Conservation (phyloP, 352 stramenopile genomes). For the Phytophthora boehmeriae region DNA sequence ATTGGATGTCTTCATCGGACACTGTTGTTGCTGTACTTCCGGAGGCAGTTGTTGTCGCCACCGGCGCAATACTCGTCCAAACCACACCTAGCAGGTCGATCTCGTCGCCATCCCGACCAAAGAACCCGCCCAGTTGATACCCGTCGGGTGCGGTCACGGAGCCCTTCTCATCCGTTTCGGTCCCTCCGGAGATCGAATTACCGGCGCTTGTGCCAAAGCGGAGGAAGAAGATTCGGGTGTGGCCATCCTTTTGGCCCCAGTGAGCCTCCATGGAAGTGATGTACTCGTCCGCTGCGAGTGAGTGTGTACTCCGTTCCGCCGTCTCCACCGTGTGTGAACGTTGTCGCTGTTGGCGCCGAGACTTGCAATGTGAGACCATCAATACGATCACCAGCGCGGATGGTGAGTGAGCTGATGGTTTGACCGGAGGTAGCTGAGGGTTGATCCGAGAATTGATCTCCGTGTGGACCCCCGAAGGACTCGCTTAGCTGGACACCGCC, state of each 20-base stretch:
- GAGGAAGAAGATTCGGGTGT: conserved; percentile 26
- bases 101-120: conserved; percentile 29
- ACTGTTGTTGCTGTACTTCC: conserved; percentile 1
- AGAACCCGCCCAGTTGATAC: conserved; percentile 28
- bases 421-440: not conserved
- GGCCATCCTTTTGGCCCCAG: conserved; percentile 6
- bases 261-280: conserved; percentile 4
- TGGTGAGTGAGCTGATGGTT: not conserved
- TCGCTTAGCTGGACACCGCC: conserved; percentile 1
- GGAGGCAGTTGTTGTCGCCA: conserved; percentile 1
- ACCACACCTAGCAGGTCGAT: conserved; percentile 27
- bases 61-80: conserved; percentile 25
- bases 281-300: not conserved
- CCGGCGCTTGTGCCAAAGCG: conserved; percentile 20
- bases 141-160: conserved; percentile 19
- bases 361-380: not conserved
- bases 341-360: not conserved
- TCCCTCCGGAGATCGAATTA: conserved; percentile 20
- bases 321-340: conserved; percentile 1
- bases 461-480: conserved; percentile 1
- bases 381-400: not conserved
- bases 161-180: conserved; percentile 20
- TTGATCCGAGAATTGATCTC: not conserved
- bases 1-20: conserved; percentile 18
- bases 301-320: conserved; percentile 1